These are phyloP conservation scores for Mimosa bimucronata DNA, from an alignment of 306 rosid species.

Conservation along the genomic window DNA sequence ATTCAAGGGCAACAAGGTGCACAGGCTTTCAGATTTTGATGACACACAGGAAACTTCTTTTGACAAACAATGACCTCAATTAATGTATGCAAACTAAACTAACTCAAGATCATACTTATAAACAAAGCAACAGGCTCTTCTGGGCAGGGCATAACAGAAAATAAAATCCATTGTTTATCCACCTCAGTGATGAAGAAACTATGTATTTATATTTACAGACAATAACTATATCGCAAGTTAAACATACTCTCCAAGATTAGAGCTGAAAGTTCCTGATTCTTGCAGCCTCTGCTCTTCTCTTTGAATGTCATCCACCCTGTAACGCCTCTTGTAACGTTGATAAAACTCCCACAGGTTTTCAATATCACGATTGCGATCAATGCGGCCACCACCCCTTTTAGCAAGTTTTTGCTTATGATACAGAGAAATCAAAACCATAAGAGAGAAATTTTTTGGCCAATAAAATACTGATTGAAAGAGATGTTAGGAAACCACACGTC, in stretches of 20 bases:
- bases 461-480: neutral
- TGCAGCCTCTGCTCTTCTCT: conserved; percentile 76
- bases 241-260: conserved; percentile 84
- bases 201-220: neutral
- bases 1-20: conserved; percentile 18
- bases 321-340: conserved; percentile 64
- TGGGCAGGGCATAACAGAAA: neutral
- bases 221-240: conserved; percentile 16
- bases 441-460: conserved; percentile 13
- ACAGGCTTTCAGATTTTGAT: conserved; percentile 29
- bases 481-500: neutral
- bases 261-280: conserved; percentile 84
- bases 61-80: conserved; percentile 18
- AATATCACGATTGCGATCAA: conserved; percentile 83
- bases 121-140: conserved; percentile 20
- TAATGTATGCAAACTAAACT: conserved; percentile 26
- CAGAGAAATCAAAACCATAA: conserved; percentile 30
- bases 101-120: conserved; percentile 20
- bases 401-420: conserved; percentile 82
- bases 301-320: conserved; percentile 81
- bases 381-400: conserved; percentile 72
- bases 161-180: conserved; percentile 2
- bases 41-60: conserved; percentile 34
- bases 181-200: conserved; percentile 27
- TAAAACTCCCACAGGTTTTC: conserved; percentile 90